Conservation (phyloP, 352 stramenopile species). For the Phytophthora hybrid region DNA sequence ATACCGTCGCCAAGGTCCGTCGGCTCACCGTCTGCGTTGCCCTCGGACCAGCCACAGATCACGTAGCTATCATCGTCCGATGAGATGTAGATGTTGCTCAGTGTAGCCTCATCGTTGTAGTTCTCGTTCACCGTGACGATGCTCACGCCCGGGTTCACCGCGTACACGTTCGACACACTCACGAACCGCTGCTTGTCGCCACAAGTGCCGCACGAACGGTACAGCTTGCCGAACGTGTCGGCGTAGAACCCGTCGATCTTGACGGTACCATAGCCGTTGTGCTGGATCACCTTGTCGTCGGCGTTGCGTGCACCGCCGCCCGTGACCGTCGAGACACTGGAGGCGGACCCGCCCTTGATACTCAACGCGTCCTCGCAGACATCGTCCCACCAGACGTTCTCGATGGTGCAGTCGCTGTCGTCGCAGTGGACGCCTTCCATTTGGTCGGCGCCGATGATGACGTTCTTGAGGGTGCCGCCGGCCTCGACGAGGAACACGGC, state of each 20-base stretch:
- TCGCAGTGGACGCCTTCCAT: constrained; percentile 58
- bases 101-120: constrained; percentile 44
- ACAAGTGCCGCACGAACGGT: constrained; percentile 53
- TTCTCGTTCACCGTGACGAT: constrained; percentile 58
- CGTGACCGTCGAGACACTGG: constrained; percentile 40
- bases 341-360: constrained; percentile 50
- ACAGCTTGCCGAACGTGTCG: constrained; percentile 57
- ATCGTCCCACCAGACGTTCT: constrained; percentile 67
- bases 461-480: constrained; percentile 59
- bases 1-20: constrained; percentile 48
- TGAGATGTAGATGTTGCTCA: constrained; percentile 53
- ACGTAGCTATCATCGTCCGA: constrained; percentile 33
- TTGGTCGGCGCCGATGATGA: constrained; percentile 60
- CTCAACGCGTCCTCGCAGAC: constrained; percentile 57
- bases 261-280: constrained; percentile 54
- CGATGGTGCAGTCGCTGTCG: constrained; percentile 49
- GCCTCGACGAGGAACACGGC: constrained; percentile 52
- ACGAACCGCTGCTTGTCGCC: constrained; percentile 50
- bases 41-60: constrained; percentile 44
- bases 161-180: constrained; percentile 53
- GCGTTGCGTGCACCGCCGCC: constrained; percentile 51
- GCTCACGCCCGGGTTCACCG: constrained; percentile 46
- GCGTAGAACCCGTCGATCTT: constrained; percentile 57
- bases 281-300: constrained; percentile 64
- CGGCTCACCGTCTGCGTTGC: constrained; percentile 37